phyloP scores from a whole-genome alignment of 495 filamentous ascomycete genomes.

The Aspergillus cavernicola region DNA sequence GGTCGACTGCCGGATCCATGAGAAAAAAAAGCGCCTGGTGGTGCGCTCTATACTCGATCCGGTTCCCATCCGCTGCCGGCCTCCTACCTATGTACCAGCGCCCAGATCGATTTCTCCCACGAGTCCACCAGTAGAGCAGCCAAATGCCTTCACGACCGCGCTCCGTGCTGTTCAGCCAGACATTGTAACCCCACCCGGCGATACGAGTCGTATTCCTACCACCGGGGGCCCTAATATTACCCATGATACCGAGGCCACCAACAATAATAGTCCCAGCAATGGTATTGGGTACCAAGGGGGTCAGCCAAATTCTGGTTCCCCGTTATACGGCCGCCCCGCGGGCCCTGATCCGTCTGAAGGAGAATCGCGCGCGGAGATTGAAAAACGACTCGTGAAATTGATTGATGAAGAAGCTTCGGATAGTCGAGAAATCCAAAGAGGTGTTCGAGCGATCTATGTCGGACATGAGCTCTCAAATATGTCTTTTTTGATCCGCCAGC shows the following conservation, averaged over 20 bases:
- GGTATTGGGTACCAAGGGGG: conserved; percentile 16
- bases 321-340: conserved; percentile 25
- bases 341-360: conserved; percentile 27
- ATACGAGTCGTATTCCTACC: conserved; percentile 11
- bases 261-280: conserved; percentile 10
- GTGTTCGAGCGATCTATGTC: conserved; percentile 47
- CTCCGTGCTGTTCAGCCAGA: conserved; percentile 24
- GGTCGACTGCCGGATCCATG: conserved; percentile 45
- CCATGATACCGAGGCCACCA: conserved; percentile 8
- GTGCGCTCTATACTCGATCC: conserved; percentile 46
- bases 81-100: conserved; percentile 25
- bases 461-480: conserved; percentile 50
- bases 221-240: conserved; percentile 4
- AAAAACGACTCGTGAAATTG: conserved; percentile 43
- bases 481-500: conserved; percentile 49
- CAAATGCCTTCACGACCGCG: conserved; percentile 31
- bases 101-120: conserved; percentile 22
- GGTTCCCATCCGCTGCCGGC: conserved; percentile 47
- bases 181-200: conserved; percentile 9
- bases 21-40: conserved; percentile 46
- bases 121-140: conserved; percentile 17
- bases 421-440: conserved; percentile 40
- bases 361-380: conserved; percentile 37
- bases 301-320: conserved; percentile 19
- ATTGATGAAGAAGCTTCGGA: conserved; percentile 45